phyloP scores from a whole-genome alignment of 2,329 filamentous ascomycete species.

The Pseudogymnoascus sp. region DNA sequence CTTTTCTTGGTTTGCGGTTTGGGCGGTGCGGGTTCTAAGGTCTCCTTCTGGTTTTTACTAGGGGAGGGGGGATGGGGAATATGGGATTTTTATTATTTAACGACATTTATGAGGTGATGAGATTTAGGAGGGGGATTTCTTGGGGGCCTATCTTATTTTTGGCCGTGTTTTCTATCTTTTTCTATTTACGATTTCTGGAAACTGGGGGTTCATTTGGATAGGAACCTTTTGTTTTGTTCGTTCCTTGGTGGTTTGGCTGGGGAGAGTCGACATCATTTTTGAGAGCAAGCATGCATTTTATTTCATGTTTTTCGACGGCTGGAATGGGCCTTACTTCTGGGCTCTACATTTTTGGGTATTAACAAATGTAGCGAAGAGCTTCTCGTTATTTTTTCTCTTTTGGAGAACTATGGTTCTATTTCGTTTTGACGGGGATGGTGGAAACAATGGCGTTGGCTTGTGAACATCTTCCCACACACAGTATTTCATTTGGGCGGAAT shows the following conservation, averaged over 20 bases:
- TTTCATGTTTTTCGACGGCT: neutral
- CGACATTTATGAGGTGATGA: slow-evolving; percentile 4
- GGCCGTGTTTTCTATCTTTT: neutral
- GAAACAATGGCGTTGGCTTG: neutral
- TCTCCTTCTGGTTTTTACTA: neutral
- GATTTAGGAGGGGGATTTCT: neutral
- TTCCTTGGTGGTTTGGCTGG: neutral
- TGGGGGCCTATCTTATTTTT: neutral
- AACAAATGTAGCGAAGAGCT: neutral
- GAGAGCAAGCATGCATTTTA: neutral
- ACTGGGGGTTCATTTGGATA: neutral
- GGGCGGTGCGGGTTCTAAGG: neutral
- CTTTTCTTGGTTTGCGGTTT: neutral
- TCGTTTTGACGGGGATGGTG: neutral
- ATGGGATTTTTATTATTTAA: neutral
- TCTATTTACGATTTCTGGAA: neutral
- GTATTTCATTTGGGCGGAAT: neutral
- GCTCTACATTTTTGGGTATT: neutral
- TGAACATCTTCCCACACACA: neutral
- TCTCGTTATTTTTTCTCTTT: neutral
- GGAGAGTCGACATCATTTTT: neutral
- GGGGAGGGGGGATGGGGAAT: neutral
- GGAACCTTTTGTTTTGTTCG: neutral
- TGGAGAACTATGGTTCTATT: neutral
- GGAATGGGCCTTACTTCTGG: neutral